A percentile compares a stretch with the other conserved stretches of the same genome.
These are phyloP conservation scores for Zoysia pacifica DNA, from an alignment of 176 grass and related monocot species.

Conservation along the genomic window DNA sequence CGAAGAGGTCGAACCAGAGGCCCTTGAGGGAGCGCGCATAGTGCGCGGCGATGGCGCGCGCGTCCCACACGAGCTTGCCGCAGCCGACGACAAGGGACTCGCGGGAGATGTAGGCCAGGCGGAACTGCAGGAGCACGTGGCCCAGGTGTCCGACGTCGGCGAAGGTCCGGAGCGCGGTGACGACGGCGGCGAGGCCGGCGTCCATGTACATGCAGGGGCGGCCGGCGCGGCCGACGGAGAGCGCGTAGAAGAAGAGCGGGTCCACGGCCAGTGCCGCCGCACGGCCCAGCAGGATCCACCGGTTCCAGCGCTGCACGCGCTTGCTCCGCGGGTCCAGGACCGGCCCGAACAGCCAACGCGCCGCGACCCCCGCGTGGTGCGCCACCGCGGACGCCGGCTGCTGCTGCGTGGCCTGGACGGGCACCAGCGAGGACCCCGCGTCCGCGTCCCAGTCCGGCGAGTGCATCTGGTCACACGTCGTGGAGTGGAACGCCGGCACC, in stretches of 20 bases:
- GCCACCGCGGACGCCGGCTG: background rate
- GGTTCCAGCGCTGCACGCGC: slow-evolving; percentile 85
- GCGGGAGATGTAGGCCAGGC: slow-evolving; percentile 86
- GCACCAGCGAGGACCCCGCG: slow-evolving; percentile 88
- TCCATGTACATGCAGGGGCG: slow-evolving; percentile 63
- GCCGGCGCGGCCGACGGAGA: slow-evolving; percentile 55
- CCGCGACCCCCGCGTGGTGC: slow-evolving; percentile 35
- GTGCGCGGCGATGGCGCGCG: slow-evolving; percentile 72
- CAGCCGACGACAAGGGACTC: slow-evolving; percentile 95
- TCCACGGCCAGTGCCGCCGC: slow-evolving; percentile 73
- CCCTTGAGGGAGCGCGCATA: slow-evolving; percentile 70
- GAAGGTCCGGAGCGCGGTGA: slow-evolving; percentile 61
- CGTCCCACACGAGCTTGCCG: slow-evolving; percentile 98
- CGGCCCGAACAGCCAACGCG: slow-evolving; percentile 63
- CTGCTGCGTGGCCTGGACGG: slow-evolving; percentile 58
- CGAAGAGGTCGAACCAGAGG: slow-evolving; percentile 93
- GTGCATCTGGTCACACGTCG: slow-evolving; percentile 87
- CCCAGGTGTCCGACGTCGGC: slow-evolving; percentile 69
- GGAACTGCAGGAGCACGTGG: slow-evolving; percentile 90
- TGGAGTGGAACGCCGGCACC: slow-evolving; percentile 88
- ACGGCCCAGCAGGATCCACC: slow-evolving; percentile 72
- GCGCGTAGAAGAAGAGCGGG: slow-evolving; percentile 95
- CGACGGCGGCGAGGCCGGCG: slow-evolving; percentile 58
- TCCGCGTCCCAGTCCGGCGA: slow-evolving; percentile 83
- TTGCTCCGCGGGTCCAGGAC: slow-evolving; percentile 87